phyloP scores from a whole-genome alignment of 495 filamentous ascomycete species.

The Extremus antarcticus region DNA sequence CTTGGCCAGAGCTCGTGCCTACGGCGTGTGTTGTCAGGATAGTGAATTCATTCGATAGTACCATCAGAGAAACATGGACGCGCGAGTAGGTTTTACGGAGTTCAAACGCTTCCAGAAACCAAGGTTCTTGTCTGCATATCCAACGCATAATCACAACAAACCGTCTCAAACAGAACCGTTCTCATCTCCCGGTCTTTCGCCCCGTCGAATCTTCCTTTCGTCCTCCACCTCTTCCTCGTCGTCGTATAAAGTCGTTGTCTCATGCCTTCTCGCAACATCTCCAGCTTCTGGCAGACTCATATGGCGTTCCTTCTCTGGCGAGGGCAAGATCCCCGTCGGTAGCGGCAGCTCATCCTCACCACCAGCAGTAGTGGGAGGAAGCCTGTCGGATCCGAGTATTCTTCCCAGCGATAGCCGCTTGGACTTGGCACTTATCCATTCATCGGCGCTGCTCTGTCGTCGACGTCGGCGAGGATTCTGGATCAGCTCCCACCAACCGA shows the following conservation, averaged over 20 bases:
- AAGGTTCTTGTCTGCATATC: too few species aligned
- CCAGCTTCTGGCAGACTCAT: not conserved
- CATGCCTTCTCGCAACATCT: slow-evolving; percentile 2
- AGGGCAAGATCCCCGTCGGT: not conserved
- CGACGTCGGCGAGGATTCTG: not conserved
- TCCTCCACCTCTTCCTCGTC: not conserved
- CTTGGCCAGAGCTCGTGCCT: too few species aligned
- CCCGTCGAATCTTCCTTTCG: not conserved
- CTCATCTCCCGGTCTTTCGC: not conserved
- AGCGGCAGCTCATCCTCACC: not conserved
- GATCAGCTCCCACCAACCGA: slow-evolving; percentile 27
- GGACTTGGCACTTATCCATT: not conserved
- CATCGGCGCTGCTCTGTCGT: not conserved
- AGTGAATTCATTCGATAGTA: too few species aligned
- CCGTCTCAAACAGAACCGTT: not conserved
- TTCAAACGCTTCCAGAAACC: too few species aligned
- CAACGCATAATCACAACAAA: not conserved
- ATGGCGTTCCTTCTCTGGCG: not conserved
- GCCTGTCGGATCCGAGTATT: not conserved
- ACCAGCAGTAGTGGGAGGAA: not conserved
- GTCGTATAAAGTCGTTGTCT: slow-evolving; percentile 1
- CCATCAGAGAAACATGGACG: too few species aligned
- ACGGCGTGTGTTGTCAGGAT: too few species aligned
- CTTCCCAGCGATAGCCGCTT: not conserved
- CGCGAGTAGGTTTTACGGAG: too few species aligned